Percentiles rank a stretch among this genome's conserved stretches.
phyloP scores from a whole-genome alignment of 768 basidiomycete species.

The Tricholoma terreum region DNA sequence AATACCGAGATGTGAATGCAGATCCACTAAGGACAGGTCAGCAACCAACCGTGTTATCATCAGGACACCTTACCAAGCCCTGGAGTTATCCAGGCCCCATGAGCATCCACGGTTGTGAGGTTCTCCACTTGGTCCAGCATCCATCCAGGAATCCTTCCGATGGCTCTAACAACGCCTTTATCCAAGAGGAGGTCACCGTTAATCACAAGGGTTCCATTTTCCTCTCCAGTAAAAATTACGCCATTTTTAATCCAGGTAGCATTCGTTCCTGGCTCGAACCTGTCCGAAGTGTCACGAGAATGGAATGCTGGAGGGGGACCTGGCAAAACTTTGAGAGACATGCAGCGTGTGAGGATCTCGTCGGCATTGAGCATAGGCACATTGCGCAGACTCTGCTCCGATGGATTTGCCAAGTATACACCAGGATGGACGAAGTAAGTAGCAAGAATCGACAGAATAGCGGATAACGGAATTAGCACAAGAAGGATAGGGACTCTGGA shows the following conservation, averaged over 20 bases:
- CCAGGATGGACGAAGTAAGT: neutral
- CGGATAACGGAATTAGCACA: conserved; percentile 12
- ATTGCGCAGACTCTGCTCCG: conserved; percentile 6
- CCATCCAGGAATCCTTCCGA: conserved; percentile 49
- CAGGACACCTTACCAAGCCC: conserved; percentile 46
- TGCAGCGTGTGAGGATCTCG: conserved; percentile 47
- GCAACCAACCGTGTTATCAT: conserved; percentile 18
- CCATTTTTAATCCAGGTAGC: conserved; percentile 71
- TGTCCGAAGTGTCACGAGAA: conserved; percentile 52
- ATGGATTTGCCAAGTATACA: neutral
- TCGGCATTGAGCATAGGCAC: conserved; percentile 21
- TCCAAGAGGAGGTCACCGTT: conserved; percentile 69
- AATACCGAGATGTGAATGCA: conserved; percentile 81
- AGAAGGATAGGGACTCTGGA: conserved; percentile 8
- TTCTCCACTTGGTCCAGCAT: conserved; percentile 38
- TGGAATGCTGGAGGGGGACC: conserved; percentile 32
- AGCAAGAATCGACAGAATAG: conserved; percentile 11
- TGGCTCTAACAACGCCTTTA: conserved; percentile 55
- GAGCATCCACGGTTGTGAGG: conserved; percentile 54
- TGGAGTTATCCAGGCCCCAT: conserved; percentile 67
- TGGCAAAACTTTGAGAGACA: conserved; percentile 47
- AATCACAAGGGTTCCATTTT: conserved; percentile 51
- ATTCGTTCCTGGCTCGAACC: conserved; percentile 63
- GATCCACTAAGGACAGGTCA: conserved; percentile 46
- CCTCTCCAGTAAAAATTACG: conserved; percentile 59